Percentiles rank a stretch among this genome's conserved stretches.
Evolutionary conservation across 768 basidiomycete species (phyloP).

Genomic region (Mycena galopus): DNA sequence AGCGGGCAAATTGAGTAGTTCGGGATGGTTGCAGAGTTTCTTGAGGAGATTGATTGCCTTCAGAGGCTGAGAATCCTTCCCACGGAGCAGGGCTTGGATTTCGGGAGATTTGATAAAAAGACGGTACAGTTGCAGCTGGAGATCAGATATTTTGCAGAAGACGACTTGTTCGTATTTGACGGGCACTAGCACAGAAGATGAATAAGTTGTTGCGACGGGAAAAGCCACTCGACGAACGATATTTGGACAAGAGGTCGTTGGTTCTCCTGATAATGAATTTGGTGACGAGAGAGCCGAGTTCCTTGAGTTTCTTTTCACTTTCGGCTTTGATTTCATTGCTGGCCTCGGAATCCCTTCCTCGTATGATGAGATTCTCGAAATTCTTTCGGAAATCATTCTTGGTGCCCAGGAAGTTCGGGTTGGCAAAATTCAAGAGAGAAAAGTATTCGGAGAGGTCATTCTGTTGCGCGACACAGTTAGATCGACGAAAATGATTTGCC

Average conservation of each 20-base stretch:
- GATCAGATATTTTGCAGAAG: conserved; percentile 87
- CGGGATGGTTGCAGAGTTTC: conserved; percentile 96
- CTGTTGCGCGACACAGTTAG: conserved; percentile 52
- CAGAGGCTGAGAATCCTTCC: conserved; percentile 91
- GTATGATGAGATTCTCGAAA: conserved; percentile 91
- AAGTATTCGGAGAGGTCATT: conserved; percentile 97
- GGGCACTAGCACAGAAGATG: conserved; percentile 71
- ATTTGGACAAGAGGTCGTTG: conserved; percentile 95
- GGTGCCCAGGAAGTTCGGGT: conserved; percentile 89
- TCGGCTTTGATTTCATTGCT: conserved; percentile 82
- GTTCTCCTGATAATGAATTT: conserved; percentile 96
- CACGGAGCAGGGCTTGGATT: conserved; percentile 90
- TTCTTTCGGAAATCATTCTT: conserved; percentile 95
- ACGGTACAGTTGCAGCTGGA: conserved; percentile 88
- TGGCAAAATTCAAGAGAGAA: conserved; percentile 92
- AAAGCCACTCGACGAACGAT: conserved; percentile 67
- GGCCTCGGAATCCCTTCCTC: conserved; percentile 91
- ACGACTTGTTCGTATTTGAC: conserved; percentile 99
- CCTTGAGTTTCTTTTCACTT: conserved; percentile 91
- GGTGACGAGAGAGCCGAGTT: conserved; percentile 87
- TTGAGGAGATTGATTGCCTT: conserved; percentile 96
- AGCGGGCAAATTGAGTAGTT: conserved; percentile 85
- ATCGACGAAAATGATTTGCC: conserved; percentile 21
- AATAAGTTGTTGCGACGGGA: conserved; percentile 24
- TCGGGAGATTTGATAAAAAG: conserved; percentile 94